phyloP scores from a whole-genome alignment of 2,329 filamentous ascomycete genomes.

The Cercospora sp. region DNA sequence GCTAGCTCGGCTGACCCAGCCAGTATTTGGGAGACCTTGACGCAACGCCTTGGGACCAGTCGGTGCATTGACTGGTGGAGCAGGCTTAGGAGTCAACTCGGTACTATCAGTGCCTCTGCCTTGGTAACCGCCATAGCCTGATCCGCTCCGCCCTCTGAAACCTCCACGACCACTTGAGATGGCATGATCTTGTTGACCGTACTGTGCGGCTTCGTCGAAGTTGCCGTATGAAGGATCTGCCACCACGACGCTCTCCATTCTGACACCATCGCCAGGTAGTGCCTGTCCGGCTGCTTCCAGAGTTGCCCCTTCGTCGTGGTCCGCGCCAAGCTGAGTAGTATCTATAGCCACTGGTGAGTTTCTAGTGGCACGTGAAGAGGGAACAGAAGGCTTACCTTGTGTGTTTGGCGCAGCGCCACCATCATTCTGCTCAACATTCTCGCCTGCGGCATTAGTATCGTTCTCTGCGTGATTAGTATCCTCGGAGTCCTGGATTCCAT shows the following conservation, averaged over 20 bases:
- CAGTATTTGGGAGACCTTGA: conserved; percentile 80
- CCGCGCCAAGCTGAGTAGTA: conserved; percentile 2
- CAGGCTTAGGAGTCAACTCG: conserved; percentile 33
- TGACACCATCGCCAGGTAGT: not conserved
- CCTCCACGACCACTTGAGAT: conserved; percentile 51
- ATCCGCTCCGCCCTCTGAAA: conserved; percentile 46
- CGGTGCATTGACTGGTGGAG: conserved; percentile 60
- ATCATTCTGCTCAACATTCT: conserved; percentile 21
- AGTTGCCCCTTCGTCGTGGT: not conserved
- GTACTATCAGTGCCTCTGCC: conserved; percentile 27
- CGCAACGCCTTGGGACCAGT: conserved; percentile 94
- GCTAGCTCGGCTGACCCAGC: conserved; percentile 64
- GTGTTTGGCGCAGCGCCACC: conserved; percentile 12
- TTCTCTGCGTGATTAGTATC: conserved; percentile 37
- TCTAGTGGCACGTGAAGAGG: not conserved
- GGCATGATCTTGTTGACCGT: conserved; percentile 21
- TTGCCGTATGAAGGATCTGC: conserved; percentile 34
- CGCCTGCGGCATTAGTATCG: conserved; percentile 34
- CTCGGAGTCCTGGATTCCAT: conserved; percentile 38
- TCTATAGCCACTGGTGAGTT: conserved; percentile 5
- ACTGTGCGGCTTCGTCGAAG: conserved; percentile 22
- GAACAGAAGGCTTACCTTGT: conserved; percentile 20
- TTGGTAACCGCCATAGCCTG: conserved; percentile 34
- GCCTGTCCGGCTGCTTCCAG: not conserved
- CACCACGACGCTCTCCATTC: conserved; percentile 15